Base-by-base conservation (phyloP, 2,329 filamentous ascomycete species). In the Trematosphaeria pertusa region DNA sequence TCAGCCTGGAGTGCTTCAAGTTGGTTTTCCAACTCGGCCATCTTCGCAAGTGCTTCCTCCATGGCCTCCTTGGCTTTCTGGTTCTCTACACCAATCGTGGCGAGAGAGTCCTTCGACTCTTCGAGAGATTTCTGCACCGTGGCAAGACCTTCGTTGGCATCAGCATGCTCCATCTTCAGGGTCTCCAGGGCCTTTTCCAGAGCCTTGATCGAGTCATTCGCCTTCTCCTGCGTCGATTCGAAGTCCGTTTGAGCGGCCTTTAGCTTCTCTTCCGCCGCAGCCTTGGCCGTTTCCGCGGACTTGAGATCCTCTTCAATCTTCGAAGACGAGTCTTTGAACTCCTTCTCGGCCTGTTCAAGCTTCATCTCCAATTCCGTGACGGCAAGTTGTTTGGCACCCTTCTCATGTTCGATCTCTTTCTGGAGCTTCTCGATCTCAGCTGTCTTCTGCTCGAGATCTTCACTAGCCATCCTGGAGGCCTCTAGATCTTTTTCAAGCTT, bases 81-180 rank as follows among this genome's bases (percentile, higher is more conserved):
- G 9, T 50, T 50, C 38, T 61, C 61, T 19, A 54, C 43, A 48
- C 61, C 57, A 30, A 55, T 42, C 32, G 56, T 32, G 15, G 54
- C 40, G 14, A 43, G 38, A 17, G 52, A 49, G 36, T 22, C 37
- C 17, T 34, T n/a, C 9, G 35, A 5, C 17, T 37, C 35, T 10
- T 57, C 59, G 12, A 53, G 48, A 4, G 46, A 30, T 8, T 8
- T 7, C 15, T 19, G 8, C 6, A 15, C 35, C 5, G 19, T 8
- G 10, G 6, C 18, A 7, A 19, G 20, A 11, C 20, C 20, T 21
- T 48, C 22, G 15, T 43, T 39, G 21, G 38, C 32, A 18, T 39
- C 47, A 18, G 50, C 59, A 26, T 61, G 52, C 19, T 59, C 53
- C 39, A 55, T 53, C 45, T 59, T 62, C 12, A 57, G 36, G 10